phyloP scores from a whole-genome alignment of 1,284 basidiomycete genomes.

The Cutaneotrichosporon cyanovorans region DNA sequence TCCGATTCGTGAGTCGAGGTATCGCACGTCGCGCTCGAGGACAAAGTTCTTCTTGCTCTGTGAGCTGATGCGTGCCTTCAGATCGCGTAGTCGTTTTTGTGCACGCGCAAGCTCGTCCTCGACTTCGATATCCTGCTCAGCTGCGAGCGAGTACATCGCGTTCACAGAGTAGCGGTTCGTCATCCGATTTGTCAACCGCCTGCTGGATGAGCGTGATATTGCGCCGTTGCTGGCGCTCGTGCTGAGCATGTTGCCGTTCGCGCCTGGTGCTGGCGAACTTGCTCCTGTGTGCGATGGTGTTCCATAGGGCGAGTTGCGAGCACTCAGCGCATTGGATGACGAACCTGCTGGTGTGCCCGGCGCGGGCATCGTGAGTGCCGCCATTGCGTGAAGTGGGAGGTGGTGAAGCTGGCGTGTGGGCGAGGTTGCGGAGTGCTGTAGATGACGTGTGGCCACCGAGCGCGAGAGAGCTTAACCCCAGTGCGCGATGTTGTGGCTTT shows the following conservation, averaged over 20 bases:
- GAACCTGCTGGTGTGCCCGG: conserved; percentile 4
- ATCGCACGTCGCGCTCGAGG: conserved; percentile 93
- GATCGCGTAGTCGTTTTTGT: conserved; percentile 87
- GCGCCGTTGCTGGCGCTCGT: not conserved
- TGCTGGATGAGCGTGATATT: conserved; percentile 8
- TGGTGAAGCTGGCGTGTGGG: not conserved
- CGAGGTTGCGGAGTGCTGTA: not conserved
- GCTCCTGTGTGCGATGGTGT: not conserved
- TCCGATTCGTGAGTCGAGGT: conserved; percentile 95
- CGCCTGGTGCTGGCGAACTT: not conserved
- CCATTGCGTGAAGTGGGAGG: conserved; percentile 6
- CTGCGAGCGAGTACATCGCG: conserved; percentile 93
- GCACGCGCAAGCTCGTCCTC: conserved; percentile 97
- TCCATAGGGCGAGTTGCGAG: not conserved
- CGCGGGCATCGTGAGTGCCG: conserved; percentile 15
- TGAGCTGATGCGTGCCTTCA: conserved; percentile 94
- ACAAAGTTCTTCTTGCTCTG: conserved; percentile 99
- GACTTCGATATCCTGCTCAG: conserved; percentile 96
- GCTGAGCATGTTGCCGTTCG: not conserved
- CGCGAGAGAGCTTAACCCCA: too few species aligned
- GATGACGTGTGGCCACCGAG: too few species aligned
- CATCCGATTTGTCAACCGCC: conserved; percentile 61
- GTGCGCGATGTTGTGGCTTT: too few species aligned
- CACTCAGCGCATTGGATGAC: not conserved
- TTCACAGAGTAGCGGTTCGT: conserved; percentile 96